Evolutionary conservation across 192 early-diverging fungal genomes (phyloP).

Genomic region (Coemansia sp.): DNA sequence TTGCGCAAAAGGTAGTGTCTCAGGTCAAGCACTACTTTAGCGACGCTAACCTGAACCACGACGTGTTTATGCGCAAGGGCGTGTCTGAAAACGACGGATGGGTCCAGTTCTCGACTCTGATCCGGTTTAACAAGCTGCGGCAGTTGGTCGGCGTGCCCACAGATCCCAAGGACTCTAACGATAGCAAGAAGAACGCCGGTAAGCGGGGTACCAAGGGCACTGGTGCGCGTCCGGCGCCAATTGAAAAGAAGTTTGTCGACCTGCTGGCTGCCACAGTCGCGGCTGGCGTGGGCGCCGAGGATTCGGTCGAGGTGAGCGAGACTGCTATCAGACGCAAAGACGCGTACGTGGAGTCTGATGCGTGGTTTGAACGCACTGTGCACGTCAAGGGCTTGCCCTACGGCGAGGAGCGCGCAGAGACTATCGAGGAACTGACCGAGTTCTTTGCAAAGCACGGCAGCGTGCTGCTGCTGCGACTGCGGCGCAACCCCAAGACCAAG

Average conservation of each 20-base stretch:
- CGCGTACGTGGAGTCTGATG: slow-evolving; percentile 23
- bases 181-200: background rate
- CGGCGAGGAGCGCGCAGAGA: slow-evolving; percentile 17
- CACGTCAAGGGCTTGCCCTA: slow-evolving; percentile 49
- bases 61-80: slow-evolving; percentile 41
- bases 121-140: slow-evolving; percentile 48
- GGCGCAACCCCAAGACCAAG: slow-evolving; percentile 47
- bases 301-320: slow-evolving; percentile 36
- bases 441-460: slow-evolving; percentile 17
- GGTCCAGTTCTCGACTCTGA: slow-evolving; percentile 23
- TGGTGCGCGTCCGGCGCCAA: background rate
- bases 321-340: slow-evolving; percentile 38
- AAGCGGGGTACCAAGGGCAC: background rate
- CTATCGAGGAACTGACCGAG: slow-evolving; percentile 36
- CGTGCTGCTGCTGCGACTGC: slow-evolving; percentile 38
- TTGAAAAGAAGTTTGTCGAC: slow-evolving; percentile 10
- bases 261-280: slow-evolving; percentile 23
- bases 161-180: background rate
- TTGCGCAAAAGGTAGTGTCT: slow-evolving; percentile 22
- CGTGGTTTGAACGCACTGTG: slow-evolving; percentile 45
- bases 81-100: slow-evolving; percentile 37
- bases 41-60: slow-evolving; percentile 52
- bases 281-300: slow-evolving; percentile 13
- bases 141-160: slow-evolving; percentile 35
- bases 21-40: slow-evolving; percentile 55